Percentiles rank a stretch among this genome's conserved stretches.
Conservation (phyloP, 345 rosid genomes). For the Citrus sp. region DNA sequence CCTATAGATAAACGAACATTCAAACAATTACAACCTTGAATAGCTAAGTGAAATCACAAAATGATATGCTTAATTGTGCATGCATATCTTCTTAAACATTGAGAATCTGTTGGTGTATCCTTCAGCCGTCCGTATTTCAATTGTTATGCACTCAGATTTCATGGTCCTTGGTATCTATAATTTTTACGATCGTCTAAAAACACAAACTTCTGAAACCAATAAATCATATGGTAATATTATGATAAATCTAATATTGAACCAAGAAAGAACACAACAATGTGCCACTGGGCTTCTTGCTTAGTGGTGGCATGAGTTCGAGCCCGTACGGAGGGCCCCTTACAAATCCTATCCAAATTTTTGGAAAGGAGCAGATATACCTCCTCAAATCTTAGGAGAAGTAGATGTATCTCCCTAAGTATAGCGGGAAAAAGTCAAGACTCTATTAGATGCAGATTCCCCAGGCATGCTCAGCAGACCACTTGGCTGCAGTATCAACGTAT, state of each 20-base stretch:
- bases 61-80: not conserved
- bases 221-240: not conserved
- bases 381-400: too few relatives aligned
- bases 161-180: not conserved
- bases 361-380: too few relatives aligned
- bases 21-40: not conserved
- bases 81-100: not conserved
- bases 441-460: too few relatives aligned
- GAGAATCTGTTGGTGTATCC: not conserved
- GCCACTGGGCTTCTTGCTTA: too few relatives aligned
- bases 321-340: too few relatives aligned
- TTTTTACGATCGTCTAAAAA: not conserved
- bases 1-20: conserved; percentile 33
- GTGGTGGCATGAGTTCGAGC: too few relatives aligned
- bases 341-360: too few relatives aligned
- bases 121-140: not conserved
- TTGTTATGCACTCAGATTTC: not conserved
- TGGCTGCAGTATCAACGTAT: too few relatives aligned
- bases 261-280: not conserved
- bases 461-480: too few relatives aligned
- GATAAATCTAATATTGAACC: not conserved
- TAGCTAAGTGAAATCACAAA: not conserved
- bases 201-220: not conserved
- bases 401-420: too few relatives aligned
- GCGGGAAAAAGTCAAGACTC: too few relatives aligned